These are phyloP conservation scores for Didymellaceae sp. DNA, from an alignment of 2,329 filamentous ascomycete genomes.

Conservation along the genomic window DNA sequence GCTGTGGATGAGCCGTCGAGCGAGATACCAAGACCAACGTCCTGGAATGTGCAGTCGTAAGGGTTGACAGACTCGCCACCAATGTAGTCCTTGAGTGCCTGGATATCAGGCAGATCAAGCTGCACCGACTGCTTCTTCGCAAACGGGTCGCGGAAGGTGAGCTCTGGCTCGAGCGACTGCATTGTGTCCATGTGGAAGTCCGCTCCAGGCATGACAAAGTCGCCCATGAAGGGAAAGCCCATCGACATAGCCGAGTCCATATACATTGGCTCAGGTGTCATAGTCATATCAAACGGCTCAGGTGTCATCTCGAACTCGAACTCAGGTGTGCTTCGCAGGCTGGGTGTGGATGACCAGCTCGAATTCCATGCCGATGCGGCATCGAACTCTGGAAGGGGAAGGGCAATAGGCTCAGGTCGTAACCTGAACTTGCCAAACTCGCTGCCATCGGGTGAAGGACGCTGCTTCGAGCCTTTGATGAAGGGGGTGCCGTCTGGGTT, in stretches of 20 bases:
- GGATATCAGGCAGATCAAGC: constrained; percentile 34
- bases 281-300: constrained; percentile 32
- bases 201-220: constrained; percentile 24
- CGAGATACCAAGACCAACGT: constrained; percentile 22
- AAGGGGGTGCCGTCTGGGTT: constrained; percentile 43
- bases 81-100: constrained; percentile 37
- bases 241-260: constrained; percentile 21
- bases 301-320: constrained; percentile 40
- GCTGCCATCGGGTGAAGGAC: constrained; percentile 38
- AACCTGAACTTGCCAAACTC: constrained; percentile 39
- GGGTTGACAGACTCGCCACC: constrained; percentile 32
- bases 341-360: constrained; percentile 36
- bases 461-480: constrained; percentile 37
- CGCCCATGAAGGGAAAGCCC: constrained; percentile 34
- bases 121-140: constrained; percentile 33
- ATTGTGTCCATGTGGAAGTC: constrained; percentile 25
- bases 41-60: constrained; percentile 29
- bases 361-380: constrained; percentile 28
- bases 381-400: constrained; percentile 27
- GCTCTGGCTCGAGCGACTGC: constrained; percentile 29
- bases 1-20: constrained; percentile 19
- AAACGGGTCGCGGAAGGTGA: constrained; percentile 38
- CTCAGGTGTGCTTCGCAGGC: constrained; percentile 33
- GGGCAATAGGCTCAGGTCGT: constrained; percentile 29
- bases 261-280: constrained; percentile 35